Evolutionary conservation across 768 basidiomycete genomes (phyloP), one percentile per base, ranked within the genome.

Genomic region (Boletus rex-veris): DNA sequence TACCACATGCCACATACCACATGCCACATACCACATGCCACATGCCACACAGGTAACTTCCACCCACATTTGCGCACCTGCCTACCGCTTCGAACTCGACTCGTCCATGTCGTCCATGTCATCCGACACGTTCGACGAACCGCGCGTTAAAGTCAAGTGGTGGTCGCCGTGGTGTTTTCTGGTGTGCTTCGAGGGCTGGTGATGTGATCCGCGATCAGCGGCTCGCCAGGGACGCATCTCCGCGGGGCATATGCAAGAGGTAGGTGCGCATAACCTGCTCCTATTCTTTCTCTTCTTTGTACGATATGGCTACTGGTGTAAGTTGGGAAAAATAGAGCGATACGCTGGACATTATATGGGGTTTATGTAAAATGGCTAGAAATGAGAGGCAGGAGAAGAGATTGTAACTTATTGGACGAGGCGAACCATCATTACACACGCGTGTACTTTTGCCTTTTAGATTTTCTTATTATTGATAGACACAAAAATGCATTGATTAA

Each of bases 151-250:
- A 18, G 8, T 39, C 28, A 64, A 58, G 19, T 67, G 65, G 63
- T 65, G 65, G 59, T 54, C 41, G 15, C 44, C 45, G 33, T 48
- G 45, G 16, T 59, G 59, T 30, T 54, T 58, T 15, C 14, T 36
- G 55, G 0, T 71, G 21, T 24, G 65, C 50, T 58, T 67, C 58
- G 67, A 52, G 51, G 58, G 63, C 15, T 61, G 67, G 68, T 63
- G 28, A 64, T 24, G 3, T 14, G 28, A 28, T 28, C 28, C 28
- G 28, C 35, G 40, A 53, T 48, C 40, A 40, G 45, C 41, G 37
- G 41, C 31, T 24, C 50, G 40, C 19, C 54, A 43, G 61, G 24
- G 43, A 18, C 31, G 31, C 50, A 52, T 52, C 26, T 56, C 63
- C 60, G 58, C 48, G 58, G 58, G 41, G 7, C 40, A 7, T 18